Conservation (phyloP, 768 basidiomycete genomes). For the Leccinellum albellum region DNA sequence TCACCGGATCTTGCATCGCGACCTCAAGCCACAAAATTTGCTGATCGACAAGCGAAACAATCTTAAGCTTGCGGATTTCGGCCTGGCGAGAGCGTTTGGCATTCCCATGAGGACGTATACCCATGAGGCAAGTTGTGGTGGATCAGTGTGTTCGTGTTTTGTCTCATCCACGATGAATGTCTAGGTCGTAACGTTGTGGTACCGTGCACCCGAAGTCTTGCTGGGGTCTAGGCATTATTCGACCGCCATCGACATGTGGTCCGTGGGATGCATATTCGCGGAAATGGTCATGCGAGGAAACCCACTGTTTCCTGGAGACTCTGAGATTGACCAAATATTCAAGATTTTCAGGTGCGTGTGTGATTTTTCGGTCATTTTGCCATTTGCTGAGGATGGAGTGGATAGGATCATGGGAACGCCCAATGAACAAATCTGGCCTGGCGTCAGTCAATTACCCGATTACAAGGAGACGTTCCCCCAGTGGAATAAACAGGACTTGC, state of each 20-base stretch:
- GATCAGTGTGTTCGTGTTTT: neutral
- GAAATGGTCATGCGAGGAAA: conserved; percentile 94
- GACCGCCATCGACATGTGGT: conserved; percentile 99
- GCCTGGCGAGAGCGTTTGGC: conserved; percentile 93
- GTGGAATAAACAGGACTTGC: conserved; percentile 80
- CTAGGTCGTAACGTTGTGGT: conserved; percentile 99
- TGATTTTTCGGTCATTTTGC: too few species aligned
- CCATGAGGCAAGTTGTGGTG: conserved; percentile 70
- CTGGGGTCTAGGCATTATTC: conserved; percentile 95
- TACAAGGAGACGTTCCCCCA: conserved; percentile 97
- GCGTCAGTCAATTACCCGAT: conserved; percentile 82
- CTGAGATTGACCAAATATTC: conserved; percentile 99
- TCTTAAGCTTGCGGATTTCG: conserved; percentile 95
- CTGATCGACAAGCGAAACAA: conserved; percentile 88
- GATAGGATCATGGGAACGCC: conserved; percentile 90
- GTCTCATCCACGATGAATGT: conserved; percentile 8
- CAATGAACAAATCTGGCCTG: conserved; percentile 87
- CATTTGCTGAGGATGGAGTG: neutral
- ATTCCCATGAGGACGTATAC: conserved; percentile 99
- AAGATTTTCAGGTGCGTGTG: conserved; percentile 85
- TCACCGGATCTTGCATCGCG: conserved; percentile 93
- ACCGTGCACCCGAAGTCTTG: conserved; percentile 95
- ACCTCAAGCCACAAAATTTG: conserved; percentile 94
- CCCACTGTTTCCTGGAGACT: conserved; percentile 97
- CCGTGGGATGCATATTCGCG: conserved; percentile 97